phyloP scores from a whole-genome alignment of 139 green algal genomes.

The Asterochloris erici region DNA sequence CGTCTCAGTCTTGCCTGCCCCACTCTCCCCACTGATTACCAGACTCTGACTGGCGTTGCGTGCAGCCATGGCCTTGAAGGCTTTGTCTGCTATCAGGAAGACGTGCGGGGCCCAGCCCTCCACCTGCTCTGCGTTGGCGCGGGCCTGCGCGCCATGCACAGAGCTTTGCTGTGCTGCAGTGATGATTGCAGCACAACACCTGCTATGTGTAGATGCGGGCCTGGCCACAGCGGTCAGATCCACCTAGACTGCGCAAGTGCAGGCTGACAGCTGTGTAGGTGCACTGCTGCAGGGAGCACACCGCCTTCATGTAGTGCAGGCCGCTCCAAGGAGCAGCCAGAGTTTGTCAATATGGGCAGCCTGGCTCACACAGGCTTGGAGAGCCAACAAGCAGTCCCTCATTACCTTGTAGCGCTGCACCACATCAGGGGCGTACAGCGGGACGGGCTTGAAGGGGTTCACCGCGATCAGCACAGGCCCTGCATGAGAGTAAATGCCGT shows the following conservation, averaged over 20 bases:
- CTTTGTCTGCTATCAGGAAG: slow-evolving; percentile 73
- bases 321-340: background rate
- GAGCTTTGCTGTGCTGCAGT: background rate
- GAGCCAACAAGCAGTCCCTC: no score
- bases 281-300: background rate
- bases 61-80: slow-evolving; percentile 68
- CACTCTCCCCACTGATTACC: slow-evolving; percentile 74
- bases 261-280: background rate
- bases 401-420: slow-evolving; percentile 54
- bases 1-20: slow-evolving; percentile 96
- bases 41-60: slow-evolving; percentile 46
- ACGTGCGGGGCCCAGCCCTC: slow-evolving; percentile 63
- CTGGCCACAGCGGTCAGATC: no score
- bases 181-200: no score
- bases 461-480: slow-evolving; percentile 87
- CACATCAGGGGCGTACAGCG: slow-evolving; percentile 71
- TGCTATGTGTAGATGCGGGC: no score
- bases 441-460: slow-evolving; percentile 81
- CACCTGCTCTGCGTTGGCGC: slow-evolving; percentile 9
- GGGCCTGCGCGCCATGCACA: background rate
- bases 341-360: no score
- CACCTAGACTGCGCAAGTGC: no score
- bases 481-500: slow-evolving; percentile 79
- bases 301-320: slow-evolving; percentile 8
- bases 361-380: no score